A percentile compares a stretch with the other conserved stretches of the same genome.
Evolutionary conservation across 129 eudicot genomes (phyloP).

Genomic region (Chrysanthemum seticuspe): DNA sequence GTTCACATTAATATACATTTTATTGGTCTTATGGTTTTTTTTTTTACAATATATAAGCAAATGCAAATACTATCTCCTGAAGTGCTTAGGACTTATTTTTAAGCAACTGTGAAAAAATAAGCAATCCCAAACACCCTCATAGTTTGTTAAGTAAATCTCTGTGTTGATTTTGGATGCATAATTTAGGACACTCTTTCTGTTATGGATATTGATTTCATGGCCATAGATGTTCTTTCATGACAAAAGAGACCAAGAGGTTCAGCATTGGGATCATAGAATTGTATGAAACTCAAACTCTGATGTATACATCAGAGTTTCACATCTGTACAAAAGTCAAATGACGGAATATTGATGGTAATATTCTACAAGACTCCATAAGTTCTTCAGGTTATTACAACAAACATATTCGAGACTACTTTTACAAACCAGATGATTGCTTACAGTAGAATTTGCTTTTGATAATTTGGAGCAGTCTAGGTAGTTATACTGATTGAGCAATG

Average conservation of each 20-base stretch:
- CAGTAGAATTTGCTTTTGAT: no score
- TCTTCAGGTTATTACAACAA: neutral
- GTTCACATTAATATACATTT: no score
- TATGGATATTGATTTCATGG: neutral
- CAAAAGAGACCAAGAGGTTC: neutral
- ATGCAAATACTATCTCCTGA: no score
- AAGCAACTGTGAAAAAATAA: no score
- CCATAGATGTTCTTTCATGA: neutral
- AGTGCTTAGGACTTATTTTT: no score
- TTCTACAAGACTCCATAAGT: neutral
- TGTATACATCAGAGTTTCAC: neutral
- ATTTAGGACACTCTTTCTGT: neutral
- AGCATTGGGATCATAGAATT: neutral
- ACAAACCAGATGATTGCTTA: no score
- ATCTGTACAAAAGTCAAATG: neutral
- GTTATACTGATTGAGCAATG: neutral
- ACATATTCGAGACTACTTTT: neutral
- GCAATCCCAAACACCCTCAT: neutral
- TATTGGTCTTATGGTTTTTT: no score
- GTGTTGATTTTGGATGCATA: neutral
- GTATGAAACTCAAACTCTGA: neutral
- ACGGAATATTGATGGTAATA: neutral
- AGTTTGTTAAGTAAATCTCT: neutral
- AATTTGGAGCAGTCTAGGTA: neutral
- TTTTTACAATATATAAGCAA: no score